Evolutionary conservation across 208 protist species (phyloP), one percentile per base, ranked within the genome.

Genomic region (Trichomonas gallinae): DNA sequence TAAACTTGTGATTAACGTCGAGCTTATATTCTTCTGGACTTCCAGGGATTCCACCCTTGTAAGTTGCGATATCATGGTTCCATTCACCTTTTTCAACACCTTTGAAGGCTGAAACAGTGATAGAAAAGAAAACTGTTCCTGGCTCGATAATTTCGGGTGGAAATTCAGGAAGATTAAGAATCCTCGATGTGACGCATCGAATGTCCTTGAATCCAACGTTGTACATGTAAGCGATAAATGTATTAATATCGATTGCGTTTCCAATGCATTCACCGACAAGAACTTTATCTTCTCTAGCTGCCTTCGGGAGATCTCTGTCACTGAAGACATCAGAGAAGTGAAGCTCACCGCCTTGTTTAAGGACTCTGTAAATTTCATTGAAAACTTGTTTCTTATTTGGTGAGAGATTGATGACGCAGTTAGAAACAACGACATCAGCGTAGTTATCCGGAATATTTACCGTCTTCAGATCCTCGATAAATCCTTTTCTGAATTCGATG

Each of bases 321-420:
- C 42, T 31, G 91, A 96, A 97, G 26, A 97, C 81, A 83, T 97
- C 97, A 1, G 96, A 96, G 48, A 97, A 97, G 85, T 96, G 96
- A 81, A 97, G 58, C 88, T 97, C 97, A 21, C 97, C 97, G n/a
- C 97, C 97, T 96, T 85, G 49, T 63, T 97, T 97, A 8, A 97
- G 96, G 36, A 91, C 42, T 34, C 89, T 10, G 26, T 48, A 97
- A 40, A 97, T 96, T 85, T 93, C 46, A 36, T 44, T 10, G 63
- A 97, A 87, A 13, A 97, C 97, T 31, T 88, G 0, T 34, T 58
- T 88, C 96, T 97, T 97, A 51, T 97, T 91, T 17, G 97, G 96
- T 34, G 81, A 96, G 44, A 97, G 96, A 96, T 97, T 97, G 63
- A 97, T 58, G 26, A 97, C 97, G 81, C 97, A 97, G 96, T 97